These are phyloP conservation scores for Beta vulgaris DNA, from an alignment of 148 eudicot species.

Conservation along the genomic window DNA sequence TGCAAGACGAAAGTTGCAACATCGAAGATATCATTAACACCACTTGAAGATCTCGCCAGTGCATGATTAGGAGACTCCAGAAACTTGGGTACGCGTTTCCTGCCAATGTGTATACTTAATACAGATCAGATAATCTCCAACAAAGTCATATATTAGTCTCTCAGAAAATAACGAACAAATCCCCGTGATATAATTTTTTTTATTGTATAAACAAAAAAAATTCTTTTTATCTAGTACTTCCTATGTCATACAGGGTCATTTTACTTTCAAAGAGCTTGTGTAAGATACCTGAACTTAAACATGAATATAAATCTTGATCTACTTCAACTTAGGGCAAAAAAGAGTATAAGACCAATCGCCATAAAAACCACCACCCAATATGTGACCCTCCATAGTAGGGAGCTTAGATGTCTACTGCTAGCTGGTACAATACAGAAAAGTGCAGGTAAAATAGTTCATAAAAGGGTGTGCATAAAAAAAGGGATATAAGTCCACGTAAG, in stretches of 20 bases:
- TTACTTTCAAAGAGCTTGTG: not conserved
- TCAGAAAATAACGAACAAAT: not conserved
- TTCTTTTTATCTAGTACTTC: too few relatives aligned
- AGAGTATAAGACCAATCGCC: too few relatives aligned
- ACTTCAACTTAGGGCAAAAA: not conserved
- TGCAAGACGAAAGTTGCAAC: conserved; percentile 59
- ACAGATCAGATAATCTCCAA: not conserved
- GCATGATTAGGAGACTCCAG: conserved; percentile 31
- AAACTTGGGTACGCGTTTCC: conserved; percentile 50
- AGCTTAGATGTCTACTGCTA: too few relatives aligned
- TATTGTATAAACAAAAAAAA: too few relatives aligned
- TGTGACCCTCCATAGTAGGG: too few relatives aligned
- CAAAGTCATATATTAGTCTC: not conserved
- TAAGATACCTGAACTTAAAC: not conserved
- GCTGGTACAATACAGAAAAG: too few relatives aligned
- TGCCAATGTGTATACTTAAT: conserved; percentile 26
- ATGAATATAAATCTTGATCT: not conserved
- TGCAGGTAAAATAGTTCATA: too few relatives aligned
- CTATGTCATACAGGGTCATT: not conserved
- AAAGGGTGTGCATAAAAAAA: too few relatives aligned
- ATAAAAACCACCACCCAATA: too few relatives aligned
- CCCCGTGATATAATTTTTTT: too few relatives aligned
- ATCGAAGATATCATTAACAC: conserved; percentile 37
- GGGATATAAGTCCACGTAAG: too few relatives aligned
- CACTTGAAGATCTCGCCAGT: conserved; percentile 33